Base-by-base conservation (phyloP, 345 rosid genomes). In the Garcia nutans region DNA sequence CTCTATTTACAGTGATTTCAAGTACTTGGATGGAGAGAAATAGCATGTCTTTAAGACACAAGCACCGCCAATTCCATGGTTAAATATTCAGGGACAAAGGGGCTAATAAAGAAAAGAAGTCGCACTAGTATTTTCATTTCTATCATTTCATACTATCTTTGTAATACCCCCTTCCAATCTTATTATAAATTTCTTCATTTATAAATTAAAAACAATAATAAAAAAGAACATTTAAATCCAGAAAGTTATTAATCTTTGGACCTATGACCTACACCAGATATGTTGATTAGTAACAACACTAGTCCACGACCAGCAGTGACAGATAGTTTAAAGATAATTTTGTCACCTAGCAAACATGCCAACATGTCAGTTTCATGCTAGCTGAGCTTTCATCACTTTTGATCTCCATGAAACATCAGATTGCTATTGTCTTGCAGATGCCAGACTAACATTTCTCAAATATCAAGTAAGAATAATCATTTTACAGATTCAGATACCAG, bases 331-430 rank as follows among this genome's bases (percentile, higher is more conserved):
- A 50, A 26, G 15, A 50, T 0, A 50, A 52, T 50, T 22, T 9
- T 69, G n/a, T 33, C 58, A 69, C 26, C 26, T 19, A 50, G n/a
- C 44, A 52, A 69, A 69, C 60, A 69, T 50, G 72, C 22, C 12
- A 23, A 24, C 0, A 17, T 50, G 31, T 28, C 17, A 24, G 9
- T 26, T 69, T 52, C 9, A 69, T 9, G 28, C 44, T 24, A 28
- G 72, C 49, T 42, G n/a, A 65, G 68, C 44, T 24, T 8, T 68
- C 6, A 52, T 42, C 17, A 33, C 41, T 5, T 37, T 37, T 33
- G 2, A 28, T 37, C 41, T 37, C 41, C 41, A 33, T 0, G 37
- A 33, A 33, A 33, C 4, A 33, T 33, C 37, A 33, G 37, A 33
- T 33, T 33, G 37, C 37, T 33, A 33, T 33, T 33, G 37, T 33